phyloP scores from a whole-genome alignment of 768 basidiomycete genomes.

The Tulasnella sp. region DNA sequence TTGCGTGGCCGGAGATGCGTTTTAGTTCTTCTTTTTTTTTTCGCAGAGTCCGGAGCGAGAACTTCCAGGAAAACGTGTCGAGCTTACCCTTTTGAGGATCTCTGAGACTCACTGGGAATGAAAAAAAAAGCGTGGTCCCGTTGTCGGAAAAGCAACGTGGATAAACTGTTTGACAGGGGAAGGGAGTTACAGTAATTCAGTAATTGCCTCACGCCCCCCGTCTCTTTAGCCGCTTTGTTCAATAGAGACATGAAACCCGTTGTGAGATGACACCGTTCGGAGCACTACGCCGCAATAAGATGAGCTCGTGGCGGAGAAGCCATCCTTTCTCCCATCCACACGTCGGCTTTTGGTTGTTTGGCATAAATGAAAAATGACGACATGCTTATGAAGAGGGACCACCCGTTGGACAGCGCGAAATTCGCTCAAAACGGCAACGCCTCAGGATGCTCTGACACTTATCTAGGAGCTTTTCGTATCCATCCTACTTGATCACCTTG shows the following conservation, averaged over 20 bases:
- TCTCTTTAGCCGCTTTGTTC: neutral
- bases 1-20: neutral
- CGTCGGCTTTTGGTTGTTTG: neutral
- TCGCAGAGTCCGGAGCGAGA: neutral
- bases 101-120: neutral
- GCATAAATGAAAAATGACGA: neutral
- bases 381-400: neutral
- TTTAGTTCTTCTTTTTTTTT: neutral
- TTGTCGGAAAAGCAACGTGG: too few species aligned
- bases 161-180: too few species aligned
- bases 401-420: neutral
- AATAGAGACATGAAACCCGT: neutral
- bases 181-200: too few species aligned
- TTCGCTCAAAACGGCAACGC: neutral
- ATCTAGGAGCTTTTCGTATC: neutral
- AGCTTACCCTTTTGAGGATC: neutral
- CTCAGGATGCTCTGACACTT: neutral
- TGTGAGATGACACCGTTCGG: neutral
- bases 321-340: too few species aligned
- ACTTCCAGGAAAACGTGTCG: neutral
- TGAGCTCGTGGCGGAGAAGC: neutral
- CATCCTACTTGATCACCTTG: neutral
- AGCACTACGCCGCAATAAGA: neutral
- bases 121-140: too few species aligned
- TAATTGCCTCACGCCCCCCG: too few species aligned